Evolutionary conservation across 2,329 filamentous ascomycete genomes (phyloP).

Genomic region (Juglanconis sp.): DNA sequence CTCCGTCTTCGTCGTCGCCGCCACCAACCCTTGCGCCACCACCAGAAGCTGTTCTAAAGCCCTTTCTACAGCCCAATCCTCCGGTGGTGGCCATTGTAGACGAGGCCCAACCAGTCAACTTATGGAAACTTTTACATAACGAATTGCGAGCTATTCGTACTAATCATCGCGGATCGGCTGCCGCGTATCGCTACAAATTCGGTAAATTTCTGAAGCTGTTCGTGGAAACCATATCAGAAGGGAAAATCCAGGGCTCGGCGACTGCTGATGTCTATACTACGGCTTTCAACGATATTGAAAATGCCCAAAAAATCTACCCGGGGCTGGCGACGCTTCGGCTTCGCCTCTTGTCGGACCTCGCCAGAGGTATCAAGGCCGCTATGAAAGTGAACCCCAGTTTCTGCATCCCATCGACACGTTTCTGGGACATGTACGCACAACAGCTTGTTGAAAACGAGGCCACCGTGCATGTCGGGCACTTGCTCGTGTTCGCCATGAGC

Average conservation of each 20-base stretch:
- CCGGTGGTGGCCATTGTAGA: not conserved
- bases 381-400: not conserved
- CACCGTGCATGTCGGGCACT: not conserved
- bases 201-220: not conserved
- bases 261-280: slow-evolving; percentile 6
- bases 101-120: not conserved
- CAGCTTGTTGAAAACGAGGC: slow-evolving; percentile 5
- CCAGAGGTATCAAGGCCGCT: not conserved
- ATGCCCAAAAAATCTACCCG: not conserved
- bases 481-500: slow-evolving; percentile 8
- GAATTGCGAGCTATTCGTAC: slow-evolving; percentile 22
- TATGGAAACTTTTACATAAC: slow-evolving; percentile 19
- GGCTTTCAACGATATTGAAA: not conserved
- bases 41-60: not conserved
- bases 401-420: not conserved
- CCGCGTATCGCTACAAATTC: not conserved
- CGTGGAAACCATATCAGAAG: not conserved
- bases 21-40: not conserved
- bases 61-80: not conserved
- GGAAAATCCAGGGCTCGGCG: slow-evolving; percentile 3
- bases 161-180: not conserved
- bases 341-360: not conserved
- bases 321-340: not conserved
- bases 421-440: slow-evolving; percentile 8
- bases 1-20: slow-evolving; percentile 1